Base-by-base conservation (phyloP, 2,329 filamentous ascomycete genomes). In the Phyllosticta paracitricarpa region DNA sequence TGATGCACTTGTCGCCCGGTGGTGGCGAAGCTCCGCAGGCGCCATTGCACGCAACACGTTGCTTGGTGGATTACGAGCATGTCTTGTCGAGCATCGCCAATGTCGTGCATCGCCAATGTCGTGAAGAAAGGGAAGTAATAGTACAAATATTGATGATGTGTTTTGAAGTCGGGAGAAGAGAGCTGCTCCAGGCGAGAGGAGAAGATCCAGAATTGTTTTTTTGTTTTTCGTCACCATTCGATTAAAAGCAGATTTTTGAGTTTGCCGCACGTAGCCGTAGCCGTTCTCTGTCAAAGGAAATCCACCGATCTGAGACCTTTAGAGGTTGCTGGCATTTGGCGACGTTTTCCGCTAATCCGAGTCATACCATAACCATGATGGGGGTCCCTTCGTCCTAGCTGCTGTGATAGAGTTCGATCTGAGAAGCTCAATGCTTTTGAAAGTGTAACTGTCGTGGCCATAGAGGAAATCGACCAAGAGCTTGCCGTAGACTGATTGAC, bases 91-190 rank as follows among this genome's bases (percentile, higher is more conserved):
- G 54, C 53, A 61, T 51, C 59, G 59, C 55, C 56, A 55, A 61
- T 57, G 59, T 57, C 59, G 59, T 53, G 53, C 53, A 61, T 51
- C 59, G 59, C 55, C 56, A 55, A 61, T 57, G 59, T 57, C 59
- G 59, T 53, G 53, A 33, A 24, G 54, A 69, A 68, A 66, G 69
- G 68, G 68, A 71, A 69, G 66, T 75, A 74, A 70, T 73, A 75
- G 72, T 75, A 75, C 73, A 75, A 75, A 72, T n/a, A 74, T 73
- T 24, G 69, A 67, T 22, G 19, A 22, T 22, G 68, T 70, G 73
- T 55, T 59, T 52, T 60, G 58, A 60, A 61, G 59, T 61, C 59
- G 59, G 40, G 59, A 54, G 56, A 61, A 51, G 33, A 57, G 54
- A 61, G 54, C 55, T 61, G 59, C 51, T 61, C 59, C 59, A 61